These are phyloP conservation scores for Rhodamnia rubescens DNA, from an alignment of 345 rosid species.

Conservation along the genomic window DNA sequence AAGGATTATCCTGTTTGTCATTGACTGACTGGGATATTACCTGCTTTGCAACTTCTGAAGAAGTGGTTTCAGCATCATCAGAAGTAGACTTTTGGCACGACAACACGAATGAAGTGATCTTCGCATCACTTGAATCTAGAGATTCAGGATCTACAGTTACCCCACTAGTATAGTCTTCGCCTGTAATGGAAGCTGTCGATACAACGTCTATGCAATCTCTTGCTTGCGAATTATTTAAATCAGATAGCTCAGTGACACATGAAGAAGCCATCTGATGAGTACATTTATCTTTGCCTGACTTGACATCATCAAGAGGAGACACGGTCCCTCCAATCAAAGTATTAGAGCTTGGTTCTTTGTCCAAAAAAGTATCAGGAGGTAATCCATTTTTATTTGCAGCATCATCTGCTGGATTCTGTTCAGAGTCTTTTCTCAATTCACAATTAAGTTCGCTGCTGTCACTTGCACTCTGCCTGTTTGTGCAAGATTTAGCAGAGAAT, in stretches of 20 bases:
- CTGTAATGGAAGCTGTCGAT: not conserved
- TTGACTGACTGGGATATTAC: not conserved
- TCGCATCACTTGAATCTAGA: constrained; percentile 1
- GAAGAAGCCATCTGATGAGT: not conserved
- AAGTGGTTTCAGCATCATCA: not conserved
- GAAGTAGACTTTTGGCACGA: not conserved
- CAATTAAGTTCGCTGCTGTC: not conserved
- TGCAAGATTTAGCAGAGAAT: constrained; percentile 4
- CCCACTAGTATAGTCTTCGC: not conserved
- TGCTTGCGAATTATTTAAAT: not conserved
- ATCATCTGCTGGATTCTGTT: constrained; percentile 6
- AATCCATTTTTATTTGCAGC: constrained; percentile 10
- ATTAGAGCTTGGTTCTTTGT: not conserved
- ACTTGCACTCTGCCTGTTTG: not conserved
- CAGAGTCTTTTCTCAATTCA: constrained; percentile 7
- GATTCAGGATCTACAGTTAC: not conserved
- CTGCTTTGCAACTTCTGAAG: not conserved
- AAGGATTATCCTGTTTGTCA: not conserved
- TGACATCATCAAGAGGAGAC: not conserved
- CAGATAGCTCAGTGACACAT: not conserved
- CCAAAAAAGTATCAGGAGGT: not conserved
- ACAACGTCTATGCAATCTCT: not conserved
- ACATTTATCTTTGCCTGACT: not conserved
- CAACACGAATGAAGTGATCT: not conserved
- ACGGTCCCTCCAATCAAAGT: not conserved